A percentile compares a stretch with the other conserved stretches of the same genome.
phyloP scores from a whole-genome alignment of 83 land plant genomes.

The Picea abies region DNA sequence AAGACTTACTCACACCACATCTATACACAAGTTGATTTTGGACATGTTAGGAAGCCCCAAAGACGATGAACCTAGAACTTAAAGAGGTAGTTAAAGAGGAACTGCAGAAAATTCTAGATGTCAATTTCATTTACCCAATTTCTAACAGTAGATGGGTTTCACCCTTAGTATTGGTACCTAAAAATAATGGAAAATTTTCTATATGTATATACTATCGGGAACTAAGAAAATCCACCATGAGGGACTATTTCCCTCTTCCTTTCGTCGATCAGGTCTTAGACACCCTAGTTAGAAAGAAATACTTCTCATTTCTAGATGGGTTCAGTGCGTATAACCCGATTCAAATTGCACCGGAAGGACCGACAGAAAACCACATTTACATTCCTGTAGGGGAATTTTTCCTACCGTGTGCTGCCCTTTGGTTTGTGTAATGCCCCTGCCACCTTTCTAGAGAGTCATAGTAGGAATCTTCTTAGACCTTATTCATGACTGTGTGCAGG shows the following conservation, averaged over 20 bases:
- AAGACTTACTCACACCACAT: too few relatives aligned
- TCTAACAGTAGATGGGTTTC: too few relatives aligned
- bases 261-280: neutral
- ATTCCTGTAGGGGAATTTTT: neutral
- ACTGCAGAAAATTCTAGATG: too few relatives aligned
- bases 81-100: too few relatives aligned
- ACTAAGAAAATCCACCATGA: too few relatives aligned
- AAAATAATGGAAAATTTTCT: too few relatives aligned
- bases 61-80: too few relatives aligned
- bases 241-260: neutral
- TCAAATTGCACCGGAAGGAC: neutral
- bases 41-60: too few relatives aligned
- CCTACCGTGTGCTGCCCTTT: neutral
- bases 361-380: neutral
- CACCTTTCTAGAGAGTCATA: neutral
- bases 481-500: neutral
- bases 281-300: neutral
- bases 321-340: neutral
- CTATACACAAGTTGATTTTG: too few relatives aligned
- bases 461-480: neutral
- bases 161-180: too few relatives aligned
- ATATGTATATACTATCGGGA: too few relatives aligned
- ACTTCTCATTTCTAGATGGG: neutral
- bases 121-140: too few relatives aligned
- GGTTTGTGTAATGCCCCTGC: neutral